Conservation (phyloP, 2,329 filamentous ascomycete species). For the Scytalidium lignicola region DNA sequence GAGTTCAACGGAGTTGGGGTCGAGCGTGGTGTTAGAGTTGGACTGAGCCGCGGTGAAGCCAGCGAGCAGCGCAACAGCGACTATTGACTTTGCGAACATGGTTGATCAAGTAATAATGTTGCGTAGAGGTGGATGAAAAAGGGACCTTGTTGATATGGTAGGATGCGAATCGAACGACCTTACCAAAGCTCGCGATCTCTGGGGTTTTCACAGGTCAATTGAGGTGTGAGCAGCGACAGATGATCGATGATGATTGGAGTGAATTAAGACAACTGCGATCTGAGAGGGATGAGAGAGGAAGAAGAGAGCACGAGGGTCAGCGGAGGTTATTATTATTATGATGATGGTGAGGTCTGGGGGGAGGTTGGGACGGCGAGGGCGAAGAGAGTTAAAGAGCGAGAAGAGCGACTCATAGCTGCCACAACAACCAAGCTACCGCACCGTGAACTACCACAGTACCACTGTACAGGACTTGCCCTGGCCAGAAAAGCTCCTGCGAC, state of each 20-base stretch:
- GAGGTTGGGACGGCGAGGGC: neutral
- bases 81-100: constrained; percentile 24
- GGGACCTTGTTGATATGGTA: neutral
- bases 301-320: neutral
- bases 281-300: neutral
- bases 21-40: constrained; percentile 20
- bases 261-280: too few relatives aligned
- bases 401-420: neutral
- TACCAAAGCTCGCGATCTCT: too few relatives aligned
- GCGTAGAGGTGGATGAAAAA: neutral
- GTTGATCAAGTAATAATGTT: constrained; percentile 8
- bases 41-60: constrained; percentile 18
- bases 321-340: neutral
- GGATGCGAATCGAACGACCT: neutral
- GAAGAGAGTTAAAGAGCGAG: neutral
- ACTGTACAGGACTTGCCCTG: too few relatives aligned
- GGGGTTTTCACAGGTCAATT: too few relatives aligned
- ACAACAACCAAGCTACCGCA: neutral
- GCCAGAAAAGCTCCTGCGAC: neutral
- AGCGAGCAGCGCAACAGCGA: constrained; percentile 23
- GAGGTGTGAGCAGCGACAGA: neutral
- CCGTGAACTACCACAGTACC: too few relatives aligned
- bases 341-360: constrained; percentile 1
- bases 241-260: neutral
- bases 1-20: constrained; percentile 12